Evolutionary conservation across 169 alveolate species (phyloP).

Genomic region (Besnoitia besnoiti): DNA sequence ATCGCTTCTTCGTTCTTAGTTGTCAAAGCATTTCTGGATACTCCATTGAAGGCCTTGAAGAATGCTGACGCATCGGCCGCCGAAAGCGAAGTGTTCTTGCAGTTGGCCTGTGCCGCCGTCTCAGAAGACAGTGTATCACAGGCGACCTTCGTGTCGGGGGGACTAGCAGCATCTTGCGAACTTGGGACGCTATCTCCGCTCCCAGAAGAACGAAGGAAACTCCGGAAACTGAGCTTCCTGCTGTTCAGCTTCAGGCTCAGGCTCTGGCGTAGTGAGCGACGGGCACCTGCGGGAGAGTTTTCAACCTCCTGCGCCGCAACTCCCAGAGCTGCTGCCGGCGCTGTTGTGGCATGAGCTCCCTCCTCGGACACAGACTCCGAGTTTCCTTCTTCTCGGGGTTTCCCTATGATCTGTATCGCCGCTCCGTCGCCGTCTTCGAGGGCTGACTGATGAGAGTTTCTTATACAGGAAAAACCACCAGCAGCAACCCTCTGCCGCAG

Average conservation of each 20-base stretch:
- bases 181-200: conserved; percentile 7
- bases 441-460: background rate
- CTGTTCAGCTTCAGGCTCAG: background rate
- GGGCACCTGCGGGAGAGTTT: background rate
- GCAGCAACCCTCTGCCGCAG: background rate
- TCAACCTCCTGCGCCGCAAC: background rate
- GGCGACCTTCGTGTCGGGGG: background rate
- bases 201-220: background rate
- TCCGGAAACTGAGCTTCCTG: background rate
- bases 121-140: background rate
- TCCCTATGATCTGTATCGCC: background rate
- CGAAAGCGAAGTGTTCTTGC: background rate
- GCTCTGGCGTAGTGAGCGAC: conserved; percentile 20
- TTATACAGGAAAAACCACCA: background rate
- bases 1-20: background rate
- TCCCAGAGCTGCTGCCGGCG: background rate
- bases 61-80: background rate
- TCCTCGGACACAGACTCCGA: background rate
- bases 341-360: background rate
- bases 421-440: background rate
- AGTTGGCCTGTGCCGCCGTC: background rate
- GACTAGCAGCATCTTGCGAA: background rate
- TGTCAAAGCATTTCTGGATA: background rate
- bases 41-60: background rate
- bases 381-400: background rate